phyloP scores from a whole-genome alignment of 768 basidiomycete genomes.

The Serendipita sp. region DNA sequence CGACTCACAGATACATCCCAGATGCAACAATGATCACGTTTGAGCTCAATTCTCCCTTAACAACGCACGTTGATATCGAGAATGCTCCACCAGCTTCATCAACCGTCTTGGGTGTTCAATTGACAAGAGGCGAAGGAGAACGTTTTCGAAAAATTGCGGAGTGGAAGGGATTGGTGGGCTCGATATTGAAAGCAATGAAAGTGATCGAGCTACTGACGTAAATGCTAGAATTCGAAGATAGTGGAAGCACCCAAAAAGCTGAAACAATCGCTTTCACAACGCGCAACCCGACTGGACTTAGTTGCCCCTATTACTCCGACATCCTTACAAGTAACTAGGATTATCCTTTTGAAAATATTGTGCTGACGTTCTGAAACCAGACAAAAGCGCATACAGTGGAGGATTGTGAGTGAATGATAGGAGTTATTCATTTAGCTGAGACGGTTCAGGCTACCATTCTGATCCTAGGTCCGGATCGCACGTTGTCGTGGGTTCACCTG shows the following conservation, averaged over 20 bases:
- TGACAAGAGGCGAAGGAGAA: not conserved
- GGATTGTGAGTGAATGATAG: not conserved
- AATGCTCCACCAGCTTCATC: not conserved
- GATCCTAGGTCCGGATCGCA: not conserved
- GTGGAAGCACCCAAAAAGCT: not conserved
- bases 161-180: not conserved
- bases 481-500: not conserved
- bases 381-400: not conserved
- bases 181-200: too few species aligned
- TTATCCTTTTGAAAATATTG: not conserved
- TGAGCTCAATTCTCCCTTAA: too few species aligned
- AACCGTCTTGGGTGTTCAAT: not conserved
- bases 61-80: too few species aligned
- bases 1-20: too few species aligned
- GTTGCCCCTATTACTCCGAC: not conserved
- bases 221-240: not conserved
- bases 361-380: not conserved
- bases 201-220: too few species aligned
- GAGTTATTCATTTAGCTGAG: not conserved
- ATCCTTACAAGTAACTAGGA: not conserved
- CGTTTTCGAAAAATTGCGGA: not conserved
- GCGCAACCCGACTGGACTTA: not conserved
- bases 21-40: too few species aligned
- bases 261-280: not conserved
- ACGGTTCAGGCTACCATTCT: not conserved